phyloP scores from a whole-genome alignment of 352 stramenopile genomes.

The Phytopythium montanum region DNA sequence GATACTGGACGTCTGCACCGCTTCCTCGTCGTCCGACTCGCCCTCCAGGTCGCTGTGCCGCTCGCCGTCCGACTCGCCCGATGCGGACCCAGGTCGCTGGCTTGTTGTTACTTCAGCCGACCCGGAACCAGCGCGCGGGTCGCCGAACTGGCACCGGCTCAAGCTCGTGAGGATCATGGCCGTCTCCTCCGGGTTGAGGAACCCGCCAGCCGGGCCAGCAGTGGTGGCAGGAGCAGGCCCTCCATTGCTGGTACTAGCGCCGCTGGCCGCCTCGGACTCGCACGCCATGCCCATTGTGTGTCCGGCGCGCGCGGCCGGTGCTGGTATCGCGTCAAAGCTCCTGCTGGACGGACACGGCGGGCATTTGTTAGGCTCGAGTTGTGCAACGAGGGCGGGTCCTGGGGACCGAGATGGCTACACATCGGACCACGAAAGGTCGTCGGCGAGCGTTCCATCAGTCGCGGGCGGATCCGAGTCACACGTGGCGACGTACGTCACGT shows the following conservation, averaged over 20 bases:
- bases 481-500: not conserved
- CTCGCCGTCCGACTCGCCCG: constrained; percentile 38
- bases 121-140: constrained; percentile 5
- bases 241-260: constrained; percentile 15
- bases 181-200: constrained; percentile 78
- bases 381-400: not conserved
- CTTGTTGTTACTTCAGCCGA: not conserved
- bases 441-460: not conserved
- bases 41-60: constrained; percentile 35
- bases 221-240: too few relatives aligned
- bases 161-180: constrained; percentile 85
- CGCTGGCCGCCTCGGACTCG: constrained; percentile 50
- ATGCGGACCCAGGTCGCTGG: constrained; percentile 8
- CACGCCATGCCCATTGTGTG: constrained; percentile 63
- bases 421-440: not conserved
- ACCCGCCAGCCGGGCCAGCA: constrained; percentile 1
- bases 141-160: constrained; percentile 52
- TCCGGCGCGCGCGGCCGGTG: constrained; percentile 1
- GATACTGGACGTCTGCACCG: constrained; percentile 2
- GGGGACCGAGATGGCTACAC: not conserved
- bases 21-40: constrained; percentile 39
- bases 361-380: not conserved
- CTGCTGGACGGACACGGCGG: not conserved
- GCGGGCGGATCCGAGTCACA: not conserved
- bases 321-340: constrained; percentile 8